A percentile compares a stretch with the other conserved stretches of the same genome.
Conservation (phyloP, 768 basidiomycete genomes). For the Lactarius sanguifluus region DNA sequence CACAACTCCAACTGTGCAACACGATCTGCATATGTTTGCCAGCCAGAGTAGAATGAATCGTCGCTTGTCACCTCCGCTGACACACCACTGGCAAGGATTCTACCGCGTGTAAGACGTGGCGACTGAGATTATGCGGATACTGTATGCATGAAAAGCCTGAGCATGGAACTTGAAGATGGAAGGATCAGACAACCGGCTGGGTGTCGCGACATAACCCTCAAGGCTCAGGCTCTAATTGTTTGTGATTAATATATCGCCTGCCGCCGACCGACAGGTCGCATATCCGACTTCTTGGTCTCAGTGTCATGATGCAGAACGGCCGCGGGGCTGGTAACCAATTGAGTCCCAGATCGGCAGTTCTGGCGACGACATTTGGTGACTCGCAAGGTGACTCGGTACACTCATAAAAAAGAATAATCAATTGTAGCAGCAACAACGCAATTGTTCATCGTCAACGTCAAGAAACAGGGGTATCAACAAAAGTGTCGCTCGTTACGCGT, state of each 20-base stretch:
- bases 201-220: neutral
- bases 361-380: too few species aligned
- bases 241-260: neutral
- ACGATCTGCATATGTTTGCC: too few species aligned
- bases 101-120: neutral
- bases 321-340: neutral
- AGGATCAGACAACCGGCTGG: neutral
- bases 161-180: neutral
- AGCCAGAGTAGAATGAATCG: neutral
- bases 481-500: constrained; percentile 5
- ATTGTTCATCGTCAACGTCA: constrained; percentile 1
- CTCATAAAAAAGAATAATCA: constrained; percentile 7
- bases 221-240: neutral
- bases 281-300: neutral
- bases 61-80: neutral
- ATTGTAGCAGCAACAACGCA: constrained; percentile 5
- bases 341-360: too few species aligned
- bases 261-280: neutral
- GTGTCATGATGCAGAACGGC: neutral
- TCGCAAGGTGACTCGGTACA: neutral
- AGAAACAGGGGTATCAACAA: constrained; percentile 15
- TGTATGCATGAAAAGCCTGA: neutral
- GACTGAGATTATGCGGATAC: neutral
- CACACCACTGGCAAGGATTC: neutral
- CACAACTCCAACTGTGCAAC: neutral